Evolutionary conservation across 164 flowering plant species (phyloP).

Genomic region (Aristolochia contorta): DNA sequence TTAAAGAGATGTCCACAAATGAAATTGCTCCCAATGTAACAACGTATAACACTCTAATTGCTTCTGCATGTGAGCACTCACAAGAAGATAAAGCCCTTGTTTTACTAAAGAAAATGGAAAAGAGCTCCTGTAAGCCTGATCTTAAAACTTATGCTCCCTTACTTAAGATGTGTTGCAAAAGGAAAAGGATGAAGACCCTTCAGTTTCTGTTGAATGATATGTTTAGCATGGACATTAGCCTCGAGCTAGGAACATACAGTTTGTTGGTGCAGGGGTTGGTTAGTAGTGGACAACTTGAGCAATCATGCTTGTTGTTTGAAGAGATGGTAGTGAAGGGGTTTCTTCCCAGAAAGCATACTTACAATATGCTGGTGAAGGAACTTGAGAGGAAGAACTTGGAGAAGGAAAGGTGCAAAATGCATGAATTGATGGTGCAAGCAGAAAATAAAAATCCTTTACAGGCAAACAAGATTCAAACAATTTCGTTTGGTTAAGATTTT

Average conservation of each 20-base stretch:
- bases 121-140: conserved; percentile 41
- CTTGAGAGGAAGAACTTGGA: conserved; percentile 36
- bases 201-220: conserved; percentile 42
- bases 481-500: too few species aligned
- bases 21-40: conserved; percentile 34
- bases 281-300: conserved; percentile 34
- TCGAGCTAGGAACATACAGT: conserved; percentile 39
- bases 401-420: conserved; percentile 27
- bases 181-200: conserved; percentile 51
- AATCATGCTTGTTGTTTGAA: conserved; percentile 46
- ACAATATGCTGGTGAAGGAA: conserved; percentile 22
- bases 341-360: conserved; percentile 26
- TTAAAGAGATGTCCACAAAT: conserved; percentile 40
- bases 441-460: too few species aligned
- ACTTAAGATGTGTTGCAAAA: conserved; percentile 49
- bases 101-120: conserved; percentile 45
- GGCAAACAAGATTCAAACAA: too few species aligned
- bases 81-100: conserved; percentile 44
- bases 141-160: conserved; percentile 44
- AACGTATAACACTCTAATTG: conserved; percentile 50
- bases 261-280: conserved; percentile 43
- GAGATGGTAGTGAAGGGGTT: conserved; percentile 47
- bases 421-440: conserved; percentile 22
- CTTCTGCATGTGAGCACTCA: conserved; percentile 34
- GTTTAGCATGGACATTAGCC: conserved; percentile 40